Evolutionary conservation across 768 basidiomycete genomes (phyloP).

Genomic region (Suillus subluteus): DNA sequence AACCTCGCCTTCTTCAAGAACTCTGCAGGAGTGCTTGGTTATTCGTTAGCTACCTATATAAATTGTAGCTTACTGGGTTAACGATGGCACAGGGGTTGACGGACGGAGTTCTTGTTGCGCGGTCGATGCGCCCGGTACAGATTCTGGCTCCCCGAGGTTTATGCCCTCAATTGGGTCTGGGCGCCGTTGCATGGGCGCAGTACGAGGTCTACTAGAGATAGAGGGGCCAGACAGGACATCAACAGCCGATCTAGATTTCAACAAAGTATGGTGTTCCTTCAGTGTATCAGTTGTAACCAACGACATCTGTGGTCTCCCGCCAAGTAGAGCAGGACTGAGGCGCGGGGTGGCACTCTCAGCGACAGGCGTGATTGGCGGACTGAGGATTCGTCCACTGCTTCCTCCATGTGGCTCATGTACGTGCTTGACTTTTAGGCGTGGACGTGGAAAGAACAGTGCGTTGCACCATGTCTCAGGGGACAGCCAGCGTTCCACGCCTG

Average conservation of each 20-base stretch:
- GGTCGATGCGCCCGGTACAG: constrained; percentile 1
- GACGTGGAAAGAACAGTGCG: constrained; percentile 75
- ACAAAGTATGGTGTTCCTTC: constrained; percentile 9
- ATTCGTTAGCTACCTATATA: not conserved
- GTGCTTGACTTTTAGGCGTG: constrained; percentile 62
- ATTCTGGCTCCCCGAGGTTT: not conserved
- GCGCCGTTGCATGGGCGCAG: not conserved
- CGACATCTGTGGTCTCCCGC: constrained; percentile 25
- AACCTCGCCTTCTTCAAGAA: constrained; percentile 63
- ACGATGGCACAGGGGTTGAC: constrained; percentile 61
- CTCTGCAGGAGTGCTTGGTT: constrained; percentile 42
- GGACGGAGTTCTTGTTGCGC: constrained; percentile 58
- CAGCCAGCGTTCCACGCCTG: constrained; percentile 64
- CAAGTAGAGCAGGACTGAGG: not conserved
- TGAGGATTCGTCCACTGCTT: constrained; percentile 42
- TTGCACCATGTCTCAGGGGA: constrained; percentile 84
- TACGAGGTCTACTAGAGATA: constrained; percentile 7
- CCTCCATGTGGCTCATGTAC: constrained; percentile 20
- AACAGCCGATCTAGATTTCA: constrained; percentile 25
- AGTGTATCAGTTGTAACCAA: constrained; percentile 17
- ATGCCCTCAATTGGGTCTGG: not conserved
- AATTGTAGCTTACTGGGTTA: constrained; percentile 44
- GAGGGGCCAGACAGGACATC: constrained; percentile 23
- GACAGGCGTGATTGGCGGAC: constrained; percentile 53
- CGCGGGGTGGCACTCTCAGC: constrained; percentile 23